Conservation (phyloP, 2,329 filamentous ascomycete genomes). For the Aspergillus vadensis region DNA sequence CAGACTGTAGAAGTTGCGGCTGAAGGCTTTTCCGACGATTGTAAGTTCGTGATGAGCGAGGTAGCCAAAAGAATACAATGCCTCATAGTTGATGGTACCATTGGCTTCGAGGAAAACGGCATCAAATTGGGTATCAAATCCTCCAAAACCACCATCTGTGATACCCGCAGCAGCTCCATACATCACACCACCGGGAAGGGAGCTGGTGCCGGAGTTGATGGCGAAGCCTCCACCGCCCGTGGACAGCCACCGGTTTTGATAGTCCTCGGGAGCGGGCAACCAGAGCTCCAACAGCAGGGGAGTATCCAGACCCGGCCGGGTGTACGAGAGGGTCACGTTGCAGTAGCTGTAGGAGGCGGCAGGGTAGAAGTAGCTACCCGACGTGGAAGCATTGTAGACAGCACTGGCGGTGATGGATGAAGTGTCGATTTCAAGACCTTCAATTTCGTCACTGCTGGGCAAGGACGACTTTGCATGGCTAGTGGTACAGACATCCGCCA, state of each 20-base stretch:
- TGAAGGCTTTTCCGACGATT: slow-evolving; percentile 48
- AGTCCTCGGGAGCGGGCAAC: slow-evolving; percentile 34
- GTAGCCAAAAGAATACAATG: slow-evolving; percentile 44
- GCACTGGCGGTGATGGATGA: slow-evolving; percentile 1
- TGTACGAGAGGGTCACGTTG: slow-evolving; percentile 48
- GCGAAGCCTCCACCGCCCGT: slow-evolving; percentile 37
- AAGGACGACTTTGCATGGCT: not conserved
- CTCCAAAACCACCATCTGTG: slow-evolving; percentile 50
- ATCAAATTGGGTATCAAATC: slow-evolving; percentile 29
- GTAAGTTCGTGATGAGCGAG: slow-evolving; percentile 56
- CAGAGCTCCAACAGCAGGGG: slow-evolving; percentile 40
- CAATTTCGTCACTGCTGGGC: not conserved
- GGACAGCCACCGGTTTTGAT: slow-evolving; percentile 50
- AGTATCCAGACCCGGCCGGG: slow-evolving; percentile 45
- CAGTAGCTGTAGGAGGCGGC: slow-evolving; percentile 29
- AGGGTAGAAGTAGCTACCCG: not conserved
- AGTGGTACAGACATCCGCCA: not conserved
- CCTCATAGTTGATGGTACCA: slow-evolving; percentile 44
- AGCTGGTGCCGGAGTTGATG: not conserved
- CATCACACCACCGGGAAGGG: slow-evolving; percentile 40
- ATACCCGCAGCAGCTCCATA: slow-evolving; percentile 47
- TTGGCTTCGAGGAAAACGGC: slow-evolving; percentile 41
- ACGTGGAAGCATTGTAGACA: slow-evolving; percentile 2
- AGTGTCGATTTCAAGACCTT: not conserved
- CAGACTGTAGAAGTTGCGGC: slow-evolving; percentile 44